A percentile compares a stretch with the other conserved stretches of the same genome.
These are phyloP conservation scores for Stagonosporopsis chrysanthemi DNA, from an alignment of 2,329 filamentous ascomycete species.

Conservation along the genomic window DNA sequence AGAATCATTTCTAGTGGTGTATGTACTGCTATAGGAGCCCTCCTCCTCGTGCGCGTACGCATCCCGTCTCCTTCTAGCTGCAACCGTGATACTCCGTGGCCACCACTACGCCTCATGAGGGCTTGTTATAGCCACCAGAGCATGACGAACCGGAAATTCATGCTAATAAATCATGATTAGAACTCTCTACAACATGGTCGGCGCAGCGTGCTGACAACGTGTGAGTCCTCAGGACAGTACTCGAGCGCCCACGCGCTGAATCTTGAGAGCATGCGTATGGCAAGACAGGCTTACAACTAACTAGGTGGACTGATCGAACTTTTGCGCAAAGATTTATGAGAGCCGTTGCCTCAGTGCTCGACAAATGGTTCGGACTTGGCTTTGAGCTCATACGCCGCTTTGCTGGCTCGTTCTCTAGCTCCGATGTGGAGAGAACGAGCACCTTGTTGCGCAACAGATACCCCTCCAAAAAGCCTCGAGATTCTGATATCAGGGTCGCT, in stretches of 20 bases:
- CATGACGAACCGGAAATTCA: not conserved
- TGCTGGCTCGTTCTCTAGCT: slow-evolving; percentile 34
- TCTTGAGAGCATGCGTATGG: slow-evolving; percentile 30
- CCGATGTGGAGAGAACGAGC: slow-evolving; percentile 36
- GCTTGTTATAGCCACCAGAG: not conserved
- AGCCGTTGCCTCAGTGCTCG: slow-evolving; percentile 35
- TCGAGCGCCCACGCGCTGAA: slow-evolving; percentile 39
- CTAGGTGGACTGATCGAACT: slow-evolving; percentile 18
- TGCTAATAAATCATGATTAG: not conserved
- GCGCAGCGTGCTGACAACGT: slow-evolving; percentile 5
- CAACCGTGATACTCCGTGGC: not conserved
- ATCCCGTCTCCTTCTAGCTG: slow-evolving; percentile 22
- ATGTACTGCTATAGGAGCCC: slow-evolving; percentile 10
- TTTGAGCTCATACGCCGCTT: slow-evolving; percentile 36
- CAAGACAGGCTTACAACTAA: slow-evolving; percentile 33
- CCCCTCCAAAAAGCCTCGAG: slow-evolving; percentile 14
- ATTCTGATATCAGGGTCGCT: slow-evolving; percentile 15
- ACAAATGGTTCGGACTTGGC: slow-evolving; percentile 30
- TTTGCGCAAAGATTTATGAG: slow-evolving; percentile 27
- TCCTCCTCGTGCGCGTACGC: slow-evolving; percentile 23
- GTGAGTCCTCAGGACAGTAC: slow-evolving; percentile 40
- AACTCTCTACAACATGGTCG: not conserved
- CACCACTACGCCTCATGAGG: slow-evolving; percentile 11
- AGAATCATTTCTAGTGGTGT: slow-evolving; percentile 20
- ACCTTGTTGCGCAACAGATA: slow-evolving; percentile 37